Evolutionary conservation across 805 yeast species (phyloP).

Genomic region (Candida verbasci): DNA sequence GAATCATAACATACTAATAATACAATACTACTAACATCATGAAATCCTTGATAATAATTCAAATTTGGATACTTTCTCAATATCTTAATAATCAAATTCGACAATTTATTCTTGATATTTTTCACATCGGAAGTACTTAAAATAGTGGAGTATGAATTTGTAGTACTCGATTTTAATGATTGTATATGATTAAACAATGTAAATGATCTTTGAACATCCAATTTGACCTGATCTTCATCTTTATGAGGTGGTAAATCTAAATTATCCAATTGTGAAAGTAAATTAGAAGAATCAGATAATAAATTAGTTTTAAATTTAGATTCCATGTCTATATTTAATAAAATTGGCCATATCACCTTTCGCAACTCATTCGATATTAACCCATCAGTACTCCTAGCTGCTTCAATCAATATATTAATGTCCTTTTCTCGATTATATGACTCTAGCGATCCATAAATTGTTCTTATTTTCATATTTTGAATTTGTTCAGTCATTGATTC

Average conservation of each 20-base stretch:
- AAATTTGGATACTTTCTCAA: conserved; percentile 59
- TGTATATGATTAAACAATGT: conserved; percentile 32
- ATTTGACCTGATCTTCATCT: conserved; percentile 74
- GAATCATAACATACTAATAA: conserved; percentile 44
- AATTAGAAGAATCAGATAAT: background rate
- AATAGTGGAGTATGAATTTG: conserved; percentile 26
- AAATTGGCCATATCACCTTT: conserved; percentile 46
- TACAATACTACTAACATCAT: conserved; percentile 74
- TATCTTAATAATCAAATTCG: conserved; percentile 45
- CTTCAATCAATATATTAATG: conserved; percentile 20
- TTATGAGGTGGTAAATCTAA: conserved; percentile 44
- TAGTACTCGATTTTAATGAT: conserved; percentile 13
- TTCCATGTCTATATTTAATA: conserved; percentile 27
- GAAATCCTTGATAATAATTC: conserved; percentile 88
- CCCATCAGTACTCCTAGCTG: conserved; percentile 46
- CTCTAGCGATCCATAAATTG: conserved; percentile 23
- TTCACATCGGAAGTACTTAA: conserved; percentile 26
- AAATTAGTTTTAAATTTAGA: background rate
- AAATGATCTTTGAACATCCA: conserved; percentile 77
- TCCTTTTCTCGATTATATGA: conserved; percentile 15
- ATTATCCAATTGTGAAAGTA: conserved; percentile 18
- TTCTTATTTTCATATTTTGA: conserved; percentile 30
- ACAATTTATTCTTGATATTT: conserved; percentile 38
- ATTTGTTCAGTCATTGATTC: conserved; percentile 37
- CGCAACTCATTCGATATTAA: conserved; percentile 40